Evolutionary conservation across 2,329 filamentous ascomycete genomes (phyloP), one percentile per base, ranked within the genome.

Genomic region (Fonsecaea multimorphosa): DNA sequence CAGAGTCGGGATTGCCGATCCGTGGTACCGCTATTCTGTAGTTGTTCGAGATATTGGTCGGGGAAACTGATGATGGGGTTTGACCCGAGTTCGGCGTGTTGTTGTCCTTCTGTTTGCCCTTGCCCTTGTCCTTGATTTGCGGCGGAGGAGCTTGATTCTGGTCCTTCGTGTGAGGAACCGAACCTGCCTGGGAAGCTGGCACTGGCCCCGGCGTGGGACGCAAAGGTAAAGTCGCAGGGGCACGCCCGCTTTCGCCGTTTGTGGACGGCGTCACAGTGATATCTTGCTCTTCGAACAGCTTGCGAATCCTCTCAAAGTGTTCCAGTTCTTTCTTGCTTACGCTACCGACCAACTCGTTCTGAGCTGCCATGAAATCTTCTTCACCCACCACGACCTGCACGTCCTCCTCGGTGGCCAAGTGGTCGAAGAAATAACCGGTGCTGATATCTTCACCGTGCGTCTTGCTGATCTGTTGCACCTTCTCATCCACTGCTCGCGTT

Each of bases 351-450:
- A 99, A 84, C 79, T 98, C 95, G 51, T 82, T 82, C 73, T 94
- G 88, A 0, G 95, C 95, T 29, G 86, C 86, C 24, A 90, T 76
- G 75, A 99, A 99, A 77, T 99, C 95, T 56, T 90, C 86, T 77
- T 97, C 94, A 0, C 87, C 91, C 31, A 99, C 95, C 80, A 91
- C 88, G 70, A 99, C 94, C 29, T 89, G 86, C 1, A 94, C 87
- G 74, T 99, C 95, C 54, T 91, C 90, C 11, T 89, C 84, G 0
- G 87, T 91, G 14, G 94, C 93, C 71, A 91, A 84, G 78, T 98
- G 94, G 75, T 99, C 95, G 76, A 99, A 99, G 81, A 93, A 99
- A 79, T 95, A 93, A 0, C 93, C 94, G 1, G 94, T 96, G 1
- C 91, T 91, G 69, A 97, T 86, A 4, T 84, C 81, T 24, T 77